Percentiles rank a stretch among this genome's conserved stretches.
These are phyloP conservation scores for Syncephalastrum sp. DNA, from an alignment of 371 early-diverging fungal species.

Conservation along the genomic window DNA sequence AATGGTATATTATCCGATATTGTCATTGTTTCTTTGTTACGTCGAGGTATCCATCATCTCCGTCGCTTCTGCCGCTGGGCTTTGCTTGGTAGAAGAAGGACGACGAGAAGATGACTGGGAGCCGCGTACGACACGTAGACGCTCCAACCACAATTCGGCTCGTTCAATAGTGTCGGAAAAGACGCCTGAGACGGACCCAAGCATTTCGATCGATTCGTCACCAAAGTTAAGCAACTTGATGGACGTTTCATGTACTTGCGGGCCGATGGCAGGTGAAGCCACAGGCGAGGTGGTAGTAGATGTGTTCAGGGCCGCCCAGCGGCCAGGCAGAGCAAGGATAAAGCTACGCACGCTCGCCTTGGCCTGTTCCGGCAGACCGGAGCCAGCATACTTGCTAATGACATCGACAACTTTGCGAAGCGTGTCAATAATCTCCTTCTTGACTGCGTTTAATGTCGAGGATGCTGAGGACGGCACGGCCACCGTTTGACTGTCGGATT, in stretches of 20 bases:
- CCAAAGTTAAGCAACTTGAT: constrained; percentile 66
- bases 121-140: constrained; percentile 53
- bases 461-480: constrained; percentile 30
- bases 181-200: constrained; percentile 75
- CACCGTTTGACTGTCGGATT: constrained; percentile 2
- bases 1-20: too few relatives aligned
- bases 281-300: constrained; percentile 29
- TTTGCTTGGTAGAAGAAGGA: background rate
- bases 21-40: too few relatives aligned
- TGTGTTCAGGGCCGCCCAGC: constrained; percentile 70
- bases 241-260: constrained; percentile 46
- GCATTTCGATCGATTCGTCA: constrained; percentile 81
- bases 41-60: too few relatives aligned
- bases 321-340: constrained; percentile 82
- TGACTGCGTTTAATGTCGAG: constrained; percentile 57
- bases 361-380: constrained; percentile 85
- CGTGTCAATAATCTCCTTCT: constrained; percentile 84
- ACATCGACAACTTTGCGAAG: constrained; percentile 87
- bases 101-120: constrained; percentile 21
- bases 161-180: constrained; percentile 78
- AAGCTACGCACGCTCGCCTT: constrained; percentile 81
- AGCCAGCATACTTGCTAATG: constrained; percentile 83
- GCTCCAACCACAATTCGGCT: constrained; percentile 77
- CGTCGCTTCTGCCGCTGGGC: too few relatives aligned
- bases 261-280: constrained; percentile 43